These are phyloP conservation scores for Dioscorea alata DNA, from an alignment of 106 monocot genomes.

Conservation along the genomic window DNA sequence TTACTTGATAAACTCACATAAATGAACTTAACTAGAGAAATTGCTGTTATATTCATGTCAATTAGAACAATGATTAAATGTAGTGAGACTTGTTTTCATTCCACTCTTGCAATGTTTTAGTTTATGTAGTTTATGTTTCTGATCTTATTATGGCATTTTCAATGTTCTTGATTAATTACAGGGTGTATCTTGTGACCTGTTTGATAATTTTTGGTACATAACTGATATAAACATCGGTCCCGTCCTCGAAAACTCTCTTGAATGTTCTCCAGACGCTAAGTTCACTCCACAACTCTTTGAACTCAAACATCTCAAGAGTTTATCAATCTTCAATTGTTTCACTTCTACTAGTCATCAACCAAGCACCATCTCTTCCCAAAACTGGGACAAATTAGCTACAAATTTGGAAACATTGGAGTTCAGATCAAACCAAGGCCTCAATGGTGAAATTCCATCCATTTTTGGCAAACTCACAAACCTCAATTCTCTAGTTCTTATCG, in stretches of 20 bases:
- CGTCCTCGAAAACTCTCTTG: constrained; percentile 71
- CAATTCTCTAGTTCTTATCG: constrained; percentile 57
- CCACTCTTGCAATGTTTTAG: too few relatives aligned
- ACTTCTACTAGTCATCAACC: constrained; percentile 9
- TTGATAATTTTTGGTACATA: constrained; percentile 67
- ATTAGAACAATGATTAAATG: too few relatives aligned
- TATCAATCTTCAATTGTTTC: constrained; percentile 75
- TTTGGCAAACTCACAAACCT: constrained; percentile 48
- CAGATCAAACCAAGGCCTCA: constrained; percentile 55
- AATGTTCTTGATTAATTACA: constrained; percentile 10
- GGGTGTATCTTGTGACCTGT: constrained; percentile 83
- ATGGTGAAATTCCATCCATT: constrained; percentile 36
- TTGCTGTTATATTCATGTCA: too few relatives aligned
- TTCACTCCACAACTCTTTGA: constrained; percentile 52
- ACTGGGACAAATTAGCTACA: constrained; percentile 54
- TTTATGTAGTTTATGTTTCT: too few relatives aligned
- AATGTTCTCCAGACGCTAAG: constrained; percentile 38
- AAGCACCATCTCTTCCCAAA: constrained; percentile 29
- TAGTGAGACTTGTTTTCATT: too few relatives aligned
- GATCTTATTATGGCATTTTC: not conserved
- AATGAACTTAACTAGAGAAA: too few relatives aligned
- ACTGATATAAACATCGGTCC: constrained; percentile 66
- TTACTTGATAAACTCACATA: too few relatives aligned
- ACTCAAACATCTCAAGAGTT: constrained; percentile 54
- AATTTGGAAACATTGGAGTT: constrained; percentile 73